A percentile compares a stretch with the other conserved stretches of the same genome.
Evolutionary conservation across 768 basidiomycete genomes (phyloP).

Genomic region (Holtermanniella nyarrowii): DNA sequence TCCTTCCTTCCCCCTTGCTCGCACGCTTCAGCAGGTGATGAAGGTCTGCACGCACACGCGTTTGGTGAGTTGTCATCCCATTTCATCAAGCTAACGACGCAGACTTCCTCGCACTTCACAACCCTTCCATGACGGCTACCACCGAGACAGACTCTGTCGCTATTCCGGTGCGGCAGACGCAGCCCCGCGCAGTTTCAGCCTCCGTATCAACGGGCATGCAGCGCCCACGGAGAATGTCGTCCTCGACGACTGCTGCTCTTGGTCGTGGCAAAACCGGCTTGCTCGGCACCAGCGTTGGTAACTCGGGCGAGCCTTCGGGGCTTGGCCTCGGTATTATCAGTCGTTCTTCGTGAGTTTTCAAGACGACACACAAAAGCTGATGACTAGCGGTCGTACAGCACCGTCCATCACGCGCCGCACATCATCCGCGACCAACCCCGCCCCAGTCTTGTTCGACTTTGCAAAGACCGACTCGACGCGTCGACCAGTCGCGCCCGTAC

Average conservation of each 20-base stretch:
- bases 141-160: constrained; percentile 7
- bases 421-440: constrained; percentile 12
- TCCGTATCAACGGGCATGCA: constrained; percentile 4
- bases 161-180: not conserved
- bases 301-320: constrained; percentile 4
- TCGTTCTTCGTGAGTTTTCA: not conserved
- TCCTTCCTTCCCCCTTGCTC: constrained; percentile 31
- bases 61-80: constrained; percentile 20
- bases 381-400: constrained; percentile 8
- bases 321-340: constrained; percentile 20
- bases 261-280: constrained; percentile 29
- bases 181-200: constrained; percentile 2
- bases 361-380: constrained; percentile 3
- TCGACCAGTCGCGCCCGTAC: not conserved
- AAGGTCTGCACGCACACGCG: constrained; percentile 29
- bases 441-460: constrained; percentile 33
- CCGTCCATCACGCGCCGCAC: constrained; percentile 15
- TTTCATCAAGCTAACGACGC: not conserved
- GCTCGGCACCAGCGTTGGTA: constrained; percentile 13
- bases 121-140: constrained; percentile 6
- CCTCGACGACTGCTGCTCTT: constrained; percentile 28
- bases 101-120: constrained; percentile 28
- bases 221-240: constrained; percentile 30
- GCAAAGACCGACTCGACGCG: constrained; percentile 27
- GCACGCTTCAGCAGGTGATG: constrained; percentile 20